Evolutionary conservation across 768 basidiomycete species (phyloP).

Genomic region (Suillus ampliporus): DNA sequence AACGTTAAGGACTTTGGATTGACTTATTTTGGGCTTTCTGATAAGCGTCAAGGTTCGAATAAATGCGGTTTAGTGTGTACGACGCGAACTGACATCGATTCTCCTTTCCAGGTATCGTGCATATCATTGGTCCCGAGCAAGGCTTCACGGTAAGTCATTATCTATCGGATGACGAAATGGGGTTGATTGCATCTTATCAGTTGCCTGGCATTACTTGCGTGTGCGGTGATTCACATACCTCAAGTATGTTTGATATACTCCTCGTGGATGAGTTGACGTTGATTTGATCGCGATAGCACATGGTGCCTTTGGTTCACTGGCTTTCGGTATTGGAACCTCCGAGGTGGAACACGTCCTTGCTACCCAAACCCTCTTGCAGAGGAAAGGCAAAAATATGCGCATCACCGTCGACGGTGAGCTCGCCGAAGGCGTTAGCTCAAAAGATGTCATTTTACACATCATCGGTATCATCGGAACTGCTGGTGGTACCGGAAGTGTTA

Average conservation of each 20-base stretch:
- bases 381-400: constrained; percentile 91
- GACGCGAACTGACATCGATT: neutral
- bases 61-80: neutral
- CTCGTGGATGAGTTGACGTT: constrained; percentile 4
- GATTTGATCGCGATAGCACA: constrained; percentile 58
- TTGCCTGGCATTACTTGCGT: constrained; percentile 83
- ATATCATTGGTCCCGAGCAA: constrained; percentile 93
- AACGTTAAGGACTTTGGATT: constrained; percentile 92
- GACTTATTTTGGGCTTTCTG: constrained; percentile 91
- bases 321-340: constrained; percentile 93
- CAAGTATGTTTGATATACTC: constrained; percentile 57
- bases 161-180: neutral
- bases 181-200: constrained; percentile 36
- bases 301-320: constrained; percentile 91
- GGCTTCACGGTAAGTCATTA: constrained; percentile 73
- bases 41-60: constrained; percentile 78
- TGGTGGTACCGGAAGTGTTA: constrained; percentile 89
- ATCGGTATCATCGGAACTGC: constrained; percentile 94
- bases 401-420: constrained; percentile 87
- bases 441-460: constrained; percentile 90
- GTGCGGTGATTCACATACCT: constrained; percentile 93
- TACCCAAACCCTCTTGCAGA: constrained; percentile 87
- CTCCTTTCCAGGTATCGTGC: constrained; percentile 69
- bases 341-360: constrained; percentile 95
- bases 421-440: constrained; percentile 81